Evolutionary conservation across 371 early-diverging fungal genomes (phyloP).

Genomic region (Thermomucor indicae-seudaticae): DNA sequence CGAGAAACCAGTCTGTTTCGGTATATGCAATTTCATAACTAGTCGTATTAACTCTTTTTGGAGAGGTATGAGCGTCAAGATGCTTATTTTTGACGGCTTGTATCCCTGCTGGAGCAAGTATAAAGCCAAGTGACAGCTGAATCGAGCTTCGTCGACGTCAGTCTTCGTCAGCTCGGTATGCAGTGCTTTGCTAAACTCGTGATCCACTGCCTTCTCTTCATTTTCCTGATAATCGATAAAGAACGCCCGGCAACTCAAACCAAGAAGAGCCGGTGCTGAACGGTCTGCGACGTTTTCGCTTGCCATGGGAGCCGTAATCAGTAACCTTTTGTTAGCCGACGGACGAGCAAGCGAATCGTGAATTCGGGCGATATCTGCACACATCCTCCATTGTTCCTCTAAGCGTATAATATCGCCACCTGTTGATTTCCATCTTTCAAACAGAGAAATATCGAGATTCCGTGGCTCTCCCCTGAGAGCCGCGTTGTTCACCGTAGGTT

Average conservation of each 20-base stretch:
- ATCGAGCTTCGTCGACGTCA: slow-evolving; percentile 29
- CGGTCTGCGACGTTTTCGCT: slow-evolving; percentile 6
- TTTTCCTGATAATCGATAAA: slow-evolving; percentile 17
- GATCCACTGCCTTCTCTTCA: neutral
- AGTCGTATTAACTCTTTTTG: slow-evolving; percentile 23
- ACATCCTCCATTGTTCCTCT: slow-evolving; percentile 45
- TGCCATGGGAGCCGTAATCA: slow-evolving; percentile 14
- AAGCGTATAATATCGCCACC: slow-evolving; percentile 18
- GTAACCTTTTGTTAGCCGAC: neutral
- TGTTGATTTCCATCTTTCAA: slow-evolving; percentile 32
- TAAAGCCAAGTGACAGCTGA: slow-evolving; percentile 22
- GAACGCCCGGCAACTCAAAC: slow-evolving; percentile 20
- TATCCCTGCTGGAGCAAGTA: slow-evolving; percentile 35
- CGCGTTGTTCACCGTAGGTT: slow-evolving; percentile 9
- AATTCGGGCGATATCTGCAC: slow-evolving; percentile 13
- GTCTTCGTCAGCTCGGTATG: slow-evolving; percentile 3
- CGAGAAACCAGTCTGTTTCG: slow-evolving; percentile 11
- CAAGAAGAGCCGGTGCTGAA: slow-evolving; percentile 5
- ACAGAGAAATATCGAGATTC: slow-evolving; percentile 22
- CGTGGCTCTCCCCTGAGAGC: slow-evolving; percentile 11
- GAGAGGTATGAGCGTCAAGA: slow-evolving; percentile 12
- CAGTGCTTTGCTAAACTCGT: neutral
- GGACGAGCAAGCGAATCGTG: slow-evolving; percentile 4
- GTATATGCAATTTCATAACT: slow-evolving; percentile 13
- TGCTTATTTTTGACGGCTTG: slow-evolving; percentile 6